Evolutionary conservation across 176 grass and related monocot species (phyloP).

Genomic region (Oryza glaberrima): DNA sequence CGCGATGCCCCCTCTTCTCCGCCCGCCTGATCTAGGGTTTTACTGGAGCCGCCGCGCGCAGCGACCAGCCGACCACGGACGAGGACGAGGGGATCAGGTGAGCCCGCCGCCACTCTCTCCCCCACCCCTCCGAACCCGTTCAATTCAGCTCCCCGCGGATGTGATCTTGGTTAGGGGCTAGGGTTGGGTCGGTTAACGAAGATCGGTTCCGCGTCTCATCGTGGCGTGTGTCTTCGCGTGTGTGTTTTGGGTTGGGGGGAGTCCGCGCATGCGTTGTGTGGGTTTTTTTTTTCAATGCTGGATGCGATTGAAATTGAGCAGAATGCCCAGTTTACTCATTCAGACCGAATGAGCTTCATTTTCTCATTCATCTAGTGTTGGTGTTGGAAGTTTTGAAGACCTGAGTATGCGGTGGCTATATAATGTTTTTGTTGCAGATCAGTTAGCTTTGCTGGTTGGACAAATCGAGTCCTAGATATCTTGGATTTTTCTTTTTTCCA

Average conservation of each 20-base stretch:
- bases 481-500: background rate
- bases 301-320: background rate
- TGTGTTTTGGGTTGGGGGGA: background rate
- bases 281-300: background rate
- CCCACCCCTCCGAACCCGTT: background rate
- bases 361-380: background rate
- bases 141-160: background rate
- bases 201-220: background rate
- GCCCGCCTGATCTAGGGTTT: conserved; percentile 25
- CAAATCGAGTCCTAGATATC: background rate
- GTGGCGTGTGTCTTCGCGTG: background rate
- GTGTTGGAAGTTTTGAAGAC: background rate
- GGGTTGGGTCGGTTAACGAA: too few species aligned
- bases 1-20: background rate
- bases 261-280: background rate
- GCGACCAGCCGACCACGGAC: background rate
- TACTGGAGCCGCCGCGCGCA: background rate
- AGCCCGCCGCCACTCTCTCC: background rate
- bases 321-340: background rate
- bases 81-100: conserved; percentile 13
- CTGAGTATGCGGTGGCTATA: background rate
- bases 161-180: too few species aligned
- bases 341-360: background rate
- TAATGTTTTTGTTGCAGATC: background rate
- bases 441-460: background rate